Evolutionary conservation across 768 basidiomycete genomes (phyloP).

Genomic region (Tricholomella constricta): DNA sequence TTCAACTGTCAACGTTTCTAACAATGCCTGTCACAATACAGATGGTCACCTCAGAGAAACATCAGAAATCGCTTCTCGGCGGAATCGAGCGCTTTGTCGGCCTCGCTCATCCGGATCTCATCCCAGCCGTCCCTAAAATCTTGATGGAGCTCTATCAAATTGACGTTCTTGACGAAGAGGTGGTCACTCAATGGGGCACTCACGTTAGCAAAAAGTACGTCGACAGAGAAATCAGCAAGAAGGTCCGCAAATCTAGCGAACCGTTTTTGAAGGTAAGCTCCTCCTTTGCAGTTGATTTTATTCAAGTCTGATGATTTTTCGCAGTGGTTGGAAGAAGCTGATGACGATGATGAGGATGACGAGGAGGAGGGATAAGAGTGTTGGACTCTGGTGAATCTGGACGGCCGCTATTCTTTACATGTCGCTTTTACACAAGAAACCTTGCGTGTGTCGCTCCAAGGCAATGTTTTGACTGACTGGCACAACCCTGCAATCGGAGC

Average conservation of each 20-base stretch:
- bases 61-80: conserved; percentile 92
- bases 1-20: conserved; percentile 10
- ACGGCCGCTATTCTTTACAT: too few species aligned
- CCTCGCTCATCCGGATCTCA: conserved; percentile 68
- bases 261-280: conserved; percentile 85
- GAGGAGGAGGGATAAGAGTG: conserved; percentile 26
- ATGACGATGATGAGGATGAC: conserved; percentile 72
- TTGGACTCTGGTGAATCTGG: too few species aligned
- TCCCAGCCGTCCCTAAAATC: conserved; percentile 80
- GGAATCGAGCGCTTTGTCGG: conserved; percentile 89
- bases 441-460: too few species aligned
- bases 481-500: too few species aligned
- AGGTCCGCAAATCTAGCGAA: conserved; percentile 92
- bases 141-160: conserved; percentile 93
- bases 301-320: neutral
- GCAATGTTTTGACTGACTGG: too few species aligned
- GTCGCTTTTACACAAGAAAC: too few species aligned
- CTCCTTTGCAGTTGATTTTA: neutral
- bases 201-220: conserved; percentile 97
- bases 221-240: conserved; percentile 93
- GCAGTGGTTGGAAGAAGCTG: conserved; percentile 89
- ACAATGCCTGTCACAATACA: conserved; percentile 26
- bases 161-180: conserved; percentile 91
- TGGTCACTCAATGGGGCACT: conserved; percentile 90
- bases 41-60: conserved; percentile 92